Evolutionary conservation across 352 stramenopile genomes (phyloP).

Genomic region (Blastocystis sp.): DNA sequence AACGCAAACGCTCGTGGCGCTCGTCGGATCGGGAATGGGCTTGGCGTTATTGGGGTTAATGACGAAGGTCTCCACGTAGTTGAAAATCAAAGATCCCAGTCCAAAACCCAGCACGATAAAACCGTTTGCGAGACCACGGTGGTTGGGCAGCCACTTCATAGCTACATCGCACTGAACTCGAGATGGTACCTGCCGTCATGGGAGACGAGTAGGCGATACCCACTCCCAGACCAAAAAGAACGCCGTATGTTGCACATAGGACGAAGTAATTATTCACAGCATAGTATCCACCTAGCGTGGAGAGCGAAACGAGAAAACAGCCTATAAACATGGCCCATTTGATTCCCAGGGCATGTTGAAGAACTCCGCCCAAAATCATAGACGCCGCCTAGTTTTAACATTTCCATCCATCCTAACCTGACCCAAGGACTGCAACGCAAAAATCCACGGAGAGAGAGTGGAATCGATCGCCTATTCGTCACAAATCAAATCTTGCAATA

Average conservation of each 20-base stretch:
- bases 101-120: constrained; percentile 54
- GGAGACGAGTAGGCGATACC: constrained; percentile 53
- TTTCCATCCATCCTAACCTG: background rate
- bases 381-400: constrained; percentile 7
- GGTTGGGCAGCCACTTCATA: constrained; percentile 55
- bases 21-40: background rate
- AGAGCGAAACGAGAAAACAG: constrained; percentile 2
- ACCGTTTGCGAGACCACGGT: constrained; percentile 39
- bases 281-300: constrained; percentile 34
- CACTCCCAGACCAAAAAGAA: constrained; percentile 46
- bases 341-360: constrained; percentile 20
- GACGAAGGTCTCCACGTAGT: constrained; percentile 28
- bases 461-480: constrained; percentile 12
- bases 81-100: constrained; percentile 53
- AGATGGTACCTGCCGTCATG: constrained; percentile 18
- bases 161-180: background rate
- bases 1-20: background rate
- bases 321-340: background rate
- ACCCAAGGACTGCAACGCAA: constrained; percentile 33
- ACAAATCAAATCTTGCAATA: background rate
- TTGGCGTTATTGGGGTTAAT: constrained; percentile 56
- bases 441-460: constrained; percentile 32
- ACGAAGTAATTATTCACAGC: constrained; percentile 47
- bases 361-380: constrained; percentile 14
- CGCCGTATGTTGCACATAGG: constrained; percentile 10